Percentiles rank a stretch among this genome's conserved stretches.
Evolutionary conservation across 2,329 filamentous ascomycete species (phyloP).

Genomic region (Penicillium verrucosum): DNA sequence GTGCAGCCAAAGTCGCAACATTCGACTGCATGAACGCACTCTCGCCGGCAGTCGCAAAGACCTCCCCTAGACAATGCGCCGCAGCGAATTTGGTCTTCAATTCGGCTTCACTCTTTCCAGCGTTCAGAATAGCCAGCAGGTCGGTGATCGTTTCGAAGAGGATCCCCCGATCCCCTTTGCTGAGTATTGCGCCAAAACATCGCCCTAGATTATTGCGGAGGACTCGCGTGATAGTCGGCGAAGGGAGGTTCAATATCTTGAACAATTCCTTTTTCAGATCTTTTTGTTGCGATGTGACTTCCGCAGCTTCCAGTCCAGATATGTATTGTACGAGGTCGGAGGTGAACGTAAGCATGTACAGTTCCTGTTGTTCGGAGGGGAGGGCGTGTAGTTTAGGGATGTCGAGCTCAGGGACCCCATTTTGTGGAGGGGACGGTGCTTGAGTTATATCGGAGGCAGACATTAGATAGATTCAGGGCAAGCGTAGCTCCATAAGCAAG

Average conservation of each 20-base stretch:
- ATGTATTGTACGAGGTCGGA: conserved; percentile 80
- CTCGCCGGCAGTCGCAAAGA: conserved; percentile 89
- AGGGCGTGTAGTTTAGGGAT: conserved; percentile 83
- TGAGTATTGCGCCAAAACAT: conserved; percentile 79
- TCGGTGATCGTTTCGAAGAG: conserved; percentile 95
- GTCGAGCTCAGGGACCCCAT: conserved; percentile 66
- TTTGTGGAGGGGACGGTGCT: conserved; percentile 35
- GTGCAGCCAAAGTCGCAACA: conserved; percentile 65
- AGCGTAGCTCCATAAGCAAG: conserved; percentile 13
- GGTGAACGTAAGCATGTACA: conserved; percentile 87
- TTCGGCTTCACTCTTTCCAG: conserved; percentile 75
- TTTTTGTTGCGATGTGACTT: conserved; percentile 82
- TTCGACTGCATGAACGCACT: conserved; percentile 82
- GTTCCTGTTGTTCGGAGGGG: conserved; percentile 90
- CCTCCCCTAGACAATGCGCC: conserved; percentile 77
- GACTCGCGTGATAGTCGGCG: conserved; percentile 80
- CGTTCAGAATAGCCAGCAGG: conserved; percentile 67
- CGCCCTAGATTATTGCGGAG: conserved; percentile 84
- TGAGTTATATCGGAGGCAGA: conserved; percentile 37
- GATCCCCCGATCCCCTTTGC: conserved; percentile 81
- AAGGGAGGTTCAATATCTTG: conserved; percentile 78
- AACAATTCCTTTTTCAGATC: conserved; percentile 92
- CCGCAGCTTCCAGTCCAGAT: conserved; percentile 65
- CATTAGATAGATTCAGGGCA: conserved; percentile 30
- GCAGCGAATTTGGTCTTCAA: conserved; percentile 80